These are phyloP conservation scores for Coniella vitis DNA, from an alignment of 2,329 filamentous ascomycete species.

Conservation along the genomic window DNA sequence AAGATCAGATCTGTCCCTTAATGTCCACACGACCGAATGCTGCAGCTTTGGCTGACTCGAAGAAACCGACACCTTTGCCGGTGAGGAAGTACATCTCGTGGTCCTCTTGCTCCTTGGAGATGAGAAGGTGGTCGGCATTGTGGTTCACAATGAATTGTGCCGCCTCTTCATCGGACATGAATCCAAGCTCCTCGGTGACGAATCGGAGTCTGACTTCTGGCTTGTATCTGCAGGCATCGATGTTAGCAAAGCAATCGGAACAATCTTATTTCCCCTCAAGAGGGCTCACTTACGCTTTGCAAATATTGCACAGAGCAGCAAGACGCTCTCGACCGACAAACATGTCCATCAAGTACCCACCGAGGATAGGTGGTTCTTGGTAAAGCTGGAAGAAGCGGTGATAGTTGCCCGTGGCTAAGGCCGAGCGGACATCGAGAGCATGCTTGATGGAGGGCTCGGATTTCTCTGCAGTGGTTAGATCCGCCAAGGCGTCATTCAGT, in stretches of 20 bases:
- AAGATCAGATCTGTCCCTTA: conserved; percentile 88
- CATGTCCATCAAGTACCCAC: conserved; percentile 98
- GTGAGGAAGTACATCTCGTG: conserved; percentile 63
- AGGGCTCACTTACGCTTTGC: conserved; percentile 73
- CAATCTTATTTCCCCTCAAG: conserved; percentile 14
- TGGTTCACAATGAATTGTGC: conserved; percentile 85
- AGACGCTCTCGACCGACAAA: conserved; percentile 92
- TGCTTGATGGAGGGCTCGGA: conserved; percentile 77
- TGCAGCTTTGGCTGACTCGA: conserved; percentile 64
- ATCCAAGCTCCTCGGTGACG: conserved; percentile 91
- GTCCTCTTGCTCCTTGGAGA: conserved; percentile 60
- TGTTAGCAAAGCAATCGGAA: conserved; percentile 35
- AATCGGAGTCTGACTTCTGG: conserved; percentile 83
- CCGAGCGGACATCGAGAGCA: conserved; percentile 83
- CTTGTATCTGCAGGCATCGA: conserved; percentile 65
- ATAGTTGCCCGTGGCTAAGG: conserved; percentile 89
- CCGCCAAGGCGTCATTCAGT: conserved; percentile 95
- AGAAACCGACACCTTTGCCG: conserved; percentile 63
- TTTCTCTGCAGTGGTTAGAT: conserved; percentile 98
- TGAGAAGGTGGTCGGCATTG: conserved; percentile 64
- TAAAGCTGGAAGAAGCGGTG: conserved; percentile 98
- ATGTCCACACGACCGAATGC: conserved; percentile 90
- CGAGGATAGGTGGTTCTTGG: conserved; percentile 81
- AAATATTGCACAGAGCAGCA: conserved; percentile 82
- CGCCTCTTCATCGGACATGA: conserved; percentile 86